phyloP scores from a whole-genome alignment of 2,329 filamentous ascomycete genomes.

The Pyrenochaeta sp. region DNA sequence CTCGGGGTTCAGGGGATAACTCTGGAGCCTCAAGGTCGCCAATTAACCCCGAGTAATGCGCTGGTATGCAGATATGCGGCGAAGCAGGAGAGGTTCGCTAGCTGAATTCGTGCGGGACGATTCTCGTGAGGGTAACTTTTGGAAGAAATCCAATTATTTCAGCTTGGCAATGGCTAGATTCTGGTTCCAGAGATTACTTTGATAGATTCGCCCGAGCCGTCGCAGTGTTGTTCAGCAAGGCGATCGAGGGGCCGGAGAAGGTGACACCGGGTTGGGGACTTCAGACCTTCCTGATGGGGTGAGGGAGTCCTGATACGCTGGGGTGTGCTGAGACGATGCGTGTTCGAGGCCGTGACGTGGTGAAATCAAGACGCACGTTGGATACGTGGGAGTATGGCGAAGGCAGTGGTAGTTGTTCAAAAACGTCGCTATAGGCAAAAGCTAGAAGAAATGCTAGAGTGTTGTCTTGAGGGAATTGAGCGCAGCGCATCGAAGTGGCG shows the following conservation, averaged over 20 bases:
- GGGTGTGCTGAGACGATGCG: conserved; percentile 44
- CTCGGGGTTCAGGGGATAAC: conserved; percentile 25
- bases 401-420: conserved; percentile 12
- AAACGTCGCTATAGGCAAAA: conserved; percentile 23
- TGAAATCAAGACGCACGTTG: conserved; percentile 15
- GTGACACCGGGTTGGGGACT: conserved; percentile 8
- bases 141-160: not conserved
- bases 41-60: conserved; percentile 30
- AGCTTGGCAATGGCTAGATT: not conserved
- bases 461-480: conserved; percentile 25
- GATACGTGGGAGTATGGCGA: conserved; percentile 15
- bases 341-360: conserved; percentile 39
- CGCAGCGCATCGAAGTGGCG: conserved; percentile 28
- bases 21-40: conserved; percentile 28
- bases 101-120: conserved; percentile 5
- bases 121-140: conserved; percentile 5
- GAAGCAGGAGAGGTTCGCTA: conserved; percentile 25
- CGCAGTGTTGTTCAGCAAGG: conserved; percentile 16
- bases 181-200: conserved; percentile 1
- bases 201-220: conserved; percentile 21
- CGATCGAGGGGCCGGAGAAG: conserved; percentile 13
- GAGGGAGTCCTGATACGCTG: conserved; percentile 34
- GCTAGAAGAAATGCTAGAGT: conserved; percentile 22
- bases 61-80: conserved; percentile 31
- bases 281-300: conserved; percentile 22